Percentiles rank a stretch among this genome's conserved stretches.
Conservation (phyloP, 176 grass and related monocot species). For the Avena eriantha region DNA sequence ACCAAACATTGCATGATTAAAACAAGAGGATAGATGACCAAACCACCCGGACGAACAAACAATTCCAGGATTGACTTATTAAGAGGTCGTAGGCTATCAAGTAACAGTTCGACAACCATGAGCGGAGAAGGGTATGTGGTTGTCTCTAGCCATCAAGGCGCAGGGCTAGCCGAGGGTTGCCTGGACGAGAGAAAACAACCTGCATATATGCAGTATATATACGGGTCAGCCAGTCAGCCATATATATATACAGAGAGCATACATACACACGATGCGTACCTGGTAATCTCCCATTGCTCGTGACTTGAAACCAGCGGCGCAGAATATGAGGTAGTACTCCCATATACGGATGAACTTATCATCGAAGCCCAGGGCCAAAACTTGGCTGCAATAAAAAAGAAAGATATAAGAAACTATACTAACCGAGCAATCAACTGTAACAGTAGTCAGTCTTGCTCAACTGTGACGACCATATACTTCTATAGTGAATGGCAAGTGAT, state of each 20-base stretch:
- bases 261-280: not conserved
- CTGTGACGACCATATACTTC: not conserved
- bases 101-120: not conserved
- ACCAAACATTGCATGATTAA: not conserved
- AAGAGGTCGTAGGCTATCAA: not conserved
- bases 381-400: not conserved
- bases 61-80: not conserved
- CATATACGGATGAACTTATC: constrained; percentile 6
- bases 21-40: not conserved
- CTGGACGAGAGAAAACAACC: constrained; percentile 19
- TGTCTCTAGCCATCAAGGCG: not conserved
- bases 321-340: constrained; percentile 13
- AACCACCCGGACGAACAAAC: not conserved
- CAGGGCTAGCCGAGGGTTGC: not conserved
- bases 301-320: not conserved
- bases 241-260: not conserved
- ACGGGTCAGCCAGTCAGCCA: not conserved
- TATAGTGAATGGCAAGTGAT: not conserved
- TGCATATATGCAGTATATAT: not conserved
- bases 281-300: not conserved
- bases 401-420: not conserved
- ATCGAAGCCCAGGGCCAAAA: not conserved
- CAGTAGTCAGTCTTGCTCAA: not conserved
- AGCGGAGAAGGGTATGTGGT: not conserved
- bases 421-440: not conserved